These are phyloP conservation scores for Trypanosoma scelopori DNA, from an alignment of 208 protist species.

Conservation along the genomic window DNA sequence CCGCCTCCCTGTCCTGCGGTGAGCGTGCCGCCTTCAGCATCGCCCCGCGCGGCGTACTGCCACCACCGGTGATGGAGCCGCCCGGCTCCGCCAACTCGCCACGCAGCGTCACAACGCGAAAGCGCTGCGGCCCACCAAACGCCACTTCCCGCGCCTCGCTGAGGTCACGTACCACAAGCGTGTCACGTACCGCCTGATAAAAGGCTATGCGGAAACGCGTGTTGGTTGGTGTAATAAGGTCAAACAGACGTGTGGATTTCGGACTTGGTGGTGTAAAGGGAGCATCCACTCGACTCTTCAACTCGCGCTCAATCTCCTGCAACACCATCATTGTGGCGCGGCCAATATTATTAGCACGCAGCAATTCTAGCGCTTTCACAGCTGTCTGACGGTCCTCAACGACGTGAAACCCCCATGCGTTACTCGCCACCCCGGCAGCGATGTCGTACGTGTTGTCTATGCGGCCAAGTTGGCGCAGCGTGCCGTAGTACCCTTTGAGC, in stretches of 20 bases:
- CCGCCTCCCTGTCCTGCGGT: slow-evolving; percentile 73
- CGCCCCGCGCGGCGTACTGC: slow-evolving; percentile 78
- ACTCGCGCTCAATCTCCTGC: slow-evolving; percentile 87
- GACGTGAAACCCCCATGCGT: slow-evolving; percentile 97
- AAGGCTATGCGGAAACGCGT: slow-evolving; percentile 92
- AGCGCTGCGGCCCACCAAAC: slow-evolving; percentile 68
- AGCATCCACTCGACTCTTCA: slow-evolving; percentile 40
- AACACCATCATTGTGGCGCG: slow-evolving; percentile 98
- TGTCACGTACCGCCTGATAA: slow-evolving; percentile 97
- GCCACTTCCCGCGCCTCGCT: slow-evolving; percentile 88
- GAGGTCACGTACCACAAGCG: slow-evolving; percentile 95
- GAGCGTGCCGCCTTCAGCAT: slow-evolving; percentile 77
- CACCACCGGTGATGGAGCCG: slow-evolving; percentile 99
- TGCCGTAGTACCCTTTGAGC: slow-evolving; percentile 93
- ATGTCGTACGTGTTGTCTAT: slow-evolving; percentile 98
- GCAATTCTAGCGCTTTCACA: slow-evolving; percentile 86
- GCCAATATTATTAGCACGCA: slow-evolving; percentile 94
- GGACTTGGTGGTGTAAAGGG: slow-evolving; percentile 59
- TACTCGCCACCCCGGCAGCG: slow-evolving; percentile 96
- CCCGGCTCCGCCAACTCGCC: slow-evolving; percentile 97
- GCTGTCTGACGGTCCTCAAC: slow-evolving; percentile 95
- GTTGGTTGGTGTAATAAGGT: slow-evolving; percentile 93
- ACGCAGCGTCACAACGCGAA: slow-evolving; percentile 96
- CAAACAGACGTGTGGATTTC: slow-evolving; percentile 88
- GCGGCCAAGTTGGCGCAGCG: slow-evolving; percentile 97